phyloP scores from a whole-genome alignment of 139 green algal species.

The Chlorella ohadii region DNA sequence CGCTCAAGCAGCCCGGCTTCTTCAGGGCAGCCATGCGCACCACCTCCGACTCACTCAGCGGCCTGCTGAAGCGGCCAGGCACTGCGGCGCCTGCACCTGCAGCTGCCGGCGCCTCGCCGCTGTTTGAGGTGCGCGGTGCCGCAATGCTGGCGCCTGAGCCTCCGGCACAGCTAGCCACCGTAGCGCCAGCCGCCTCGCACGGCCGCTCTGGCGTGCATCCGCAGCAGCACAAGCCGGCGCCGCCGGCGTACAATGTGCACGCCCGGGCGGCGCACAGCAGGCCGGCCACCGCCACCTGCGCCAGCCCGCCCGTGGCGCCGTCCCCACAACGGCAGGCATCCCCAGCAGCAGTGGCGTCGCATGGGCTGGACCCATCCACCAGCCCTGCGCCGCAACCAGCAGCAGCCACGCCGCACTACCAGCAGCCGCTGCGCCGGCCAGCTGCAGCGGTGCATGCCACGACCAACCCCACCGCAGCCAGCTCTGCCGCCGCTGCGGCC shows the following conservation, averaged over 20 bases:
- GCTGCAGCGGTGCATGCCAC: not conserved
- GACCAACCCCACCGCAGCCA: too few species aligned
- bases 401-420: not conserved
- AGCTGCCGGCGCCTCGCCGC: not conserved
- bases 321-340: not conserved
- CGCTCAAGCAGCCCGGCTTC: too few species aligned
- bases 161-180: not conserved
- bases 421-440: not conserved
- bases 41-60: slow-evolving; percentile 13
- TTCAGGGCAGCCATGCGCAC: slow-evolving; percentile 9
- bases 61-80: slow-evolving; percentile 19
- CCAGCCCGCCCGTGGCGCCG: not conserved
- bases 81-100: not conserved
- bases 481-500: not conserved
- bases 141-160: slow-evolving; percentile 4
- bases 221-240: too few species aligned
- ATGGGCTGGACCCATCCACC: not conserved
- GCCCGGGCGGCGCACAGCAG: not conserved
- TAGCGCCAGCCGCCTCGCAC: not conserved
- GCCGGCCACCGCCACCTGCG: too few species aligned
- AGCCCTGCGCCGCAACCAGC: not conserved
- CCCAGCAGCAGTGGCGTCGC: not conserved
- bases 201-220: too few species aligned
- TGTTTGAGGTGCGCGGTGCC: slow-evolving; percentile 28
- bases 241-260: slow-evolving; percentile 4